Conservation (phyloP, 2,329 filamentous ascomycete species). For the Mycosphaerella sp. region DNA sequence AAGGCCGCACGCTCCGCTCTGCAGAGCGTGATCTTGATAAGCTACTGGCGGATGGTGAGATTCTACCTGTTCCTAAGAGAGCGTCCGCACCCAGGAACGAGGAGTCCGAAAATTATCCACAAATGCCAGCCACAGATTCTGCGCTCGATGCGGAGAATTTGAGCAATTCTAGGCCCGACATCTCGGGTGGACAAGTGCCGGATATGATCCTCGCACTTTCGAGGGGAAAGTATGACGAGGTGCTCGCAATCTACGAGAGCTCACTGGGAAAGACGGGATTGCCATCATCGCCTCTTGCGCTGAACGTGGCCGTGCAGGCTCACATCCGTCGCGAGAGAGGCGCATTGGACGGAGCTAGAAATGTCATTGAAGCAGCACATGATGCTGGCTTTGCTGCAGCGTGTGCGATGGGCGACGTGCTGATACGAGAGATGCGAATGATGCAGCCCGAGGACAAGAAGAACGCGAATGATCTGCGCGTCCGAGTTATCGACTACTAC, state of each 20-base stretch:
- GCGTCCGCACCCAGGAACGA: not conserved
- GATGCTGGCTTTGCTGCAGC: constrained; percentile 29
- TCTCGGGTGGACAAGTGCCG: constrained; percentile 6
- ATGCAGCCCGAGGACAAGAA: constrained; percentile 5
- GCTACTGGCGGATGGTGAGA: not conserved
- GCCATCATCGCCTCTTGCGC: constrained; percentile 23
- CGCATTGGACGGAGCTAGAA: constrained; percentile 16
- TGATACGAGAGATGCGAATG: constrained; percentile 25
- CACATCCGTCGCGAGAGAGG: constrained; percentile 24
- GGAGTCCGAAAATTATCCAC: not conserved
- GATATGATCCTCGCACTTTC: constrained; percentile 28
- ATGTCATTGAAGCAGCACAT: constrained; percentile 23
- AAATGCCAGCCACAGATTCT: too few species aligned
- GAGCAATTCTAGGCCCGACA: not conserved
- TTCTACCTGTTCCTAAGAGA: constrained; percentile 15
- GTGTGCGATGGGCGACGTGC: constrained; percentile 26
- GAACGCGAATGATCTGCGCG: constrained; percentile 18
- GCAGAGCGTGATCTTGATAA: constrained; percentile 5
- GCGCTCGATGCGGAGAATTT: not conserved
- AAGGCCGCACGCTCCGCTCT: not conserved
- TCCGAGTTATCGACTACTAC: constrained; percentile 28
- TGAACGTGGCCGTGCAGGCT: constrained; percentile 30
- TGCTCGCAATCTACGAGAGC: constrained; percentile 23
- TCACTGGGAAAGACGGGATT: constrained; percentile 20
- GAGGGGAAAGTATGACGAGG: constrained; percentile 16